Conservation (phyloP, 805 yeast species). For the Saturnispora quitensis region DNA sequence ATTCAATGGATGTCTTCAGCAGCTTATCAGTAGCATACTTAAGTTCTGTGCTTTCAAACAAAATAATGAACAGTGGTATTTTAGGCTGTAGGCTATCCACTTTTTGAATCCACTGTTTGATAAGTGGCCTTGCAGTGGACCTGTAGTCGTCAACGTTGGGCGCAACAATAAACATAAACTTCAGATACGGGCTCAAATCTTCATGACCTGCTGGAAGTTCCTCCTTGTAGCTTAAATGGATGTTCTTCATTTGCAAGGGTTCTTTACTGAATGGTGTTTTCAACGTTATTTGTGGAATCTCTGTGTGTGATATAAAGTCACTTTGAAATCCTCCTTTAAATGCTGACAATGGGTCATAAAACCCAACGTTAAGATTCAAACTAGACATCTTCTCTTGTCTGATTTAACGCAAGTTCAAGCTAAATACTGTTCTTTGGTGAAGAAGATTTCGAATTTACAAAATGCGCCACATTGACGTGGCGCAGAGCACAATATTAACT, state of each 20-base stretch:
- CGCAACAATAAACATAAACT: constrained; percentile 60
- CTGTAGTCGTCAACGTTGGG: constrained; percentile 68
- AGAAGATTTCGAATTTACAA: neutral
- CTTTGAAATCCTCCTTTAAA: constrained; percentile 34
- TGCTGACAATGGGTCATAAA: constrained; percentile 67
- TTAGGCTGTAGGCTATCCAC: constrained; percentile 40
- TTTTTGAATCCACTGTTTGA: constrained; percentile 67
- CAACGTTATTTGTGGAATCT: constrained; percentile 5
- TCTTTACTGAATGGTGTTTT: constrained; percentile 29
- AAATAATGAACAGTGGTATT: constrained; percentile 45
- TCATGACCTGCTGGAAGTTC: constrained; percentile 38
- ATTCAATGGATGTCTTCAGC: constrained; percentile 23
- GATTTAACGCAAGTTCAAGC: neutral
- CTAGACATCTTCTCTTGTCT: neutral
- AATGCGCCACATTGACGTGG: neutral
- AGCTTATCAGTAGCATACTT: constrained; percentile 21
- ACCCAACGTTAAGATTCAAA: constrained; percentile 36
- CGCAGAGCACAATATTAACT: neutral
- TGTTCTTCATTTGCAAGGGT: constrained; percentile 52
- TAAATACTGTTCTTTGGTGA: neutral
- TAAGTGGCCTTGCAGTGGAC: constrained; percentile 69
- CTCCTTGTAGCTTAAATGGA: constrained; percentile 46
- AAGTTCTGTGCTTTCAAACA: constrained; percentile 30
- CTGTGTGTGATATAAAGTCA: constrained; percentile 36
- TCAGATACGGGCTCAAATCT: constrained; percentile 31